Evolutionary conservation across 768 basidiomycete genomes (phyloP).

Genomic region (Boletus tomentosulus): DNA sequence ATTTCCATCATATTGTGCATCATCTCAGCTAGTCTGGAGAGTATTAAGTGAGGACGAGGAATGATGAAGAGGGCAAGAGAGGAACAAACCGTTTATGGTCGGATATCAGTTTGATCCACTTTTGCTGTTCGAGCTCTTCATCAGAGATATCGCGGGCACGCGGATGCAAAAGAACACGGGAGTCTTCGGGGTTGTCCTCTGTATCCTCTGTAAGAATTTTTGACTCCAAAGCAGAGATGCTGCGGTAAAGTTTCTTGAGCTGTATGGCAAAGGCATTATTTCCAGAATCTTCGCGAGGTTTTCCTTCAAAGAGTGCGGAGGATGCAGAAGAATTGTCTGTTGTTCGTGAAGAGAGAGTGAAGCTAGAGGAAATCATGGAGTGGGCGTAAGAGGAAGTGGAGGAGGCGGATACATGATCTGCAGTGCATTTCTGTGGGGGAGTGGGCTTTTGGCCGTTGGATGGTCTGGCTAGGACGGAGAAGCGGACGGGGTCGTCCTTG

Average conservation of each 20-base stretch:
- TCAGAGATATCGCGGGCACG: slow-evolving; percentile 33
- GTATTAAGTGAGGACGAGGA: not conserved
- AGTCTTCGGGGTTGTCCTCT: slow-evolving; percentile 46
- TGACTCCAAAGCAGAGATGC: slow-evolving; percentile 74
- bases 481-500: slow-evolving; percentile 87
- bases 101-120: slow-evolving; percentile 64
- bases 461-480: slow-evolving; percentile 61
- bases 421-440: slow-evolving; percentile 58
- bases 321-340: slow-evolving; percentile 74
- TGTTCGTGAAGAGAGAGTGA: slow-evolving; percentile 69
- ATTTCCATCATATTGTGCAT: slow-evolving; percentile 87
- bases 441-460: slow-evolving; percentile 36
- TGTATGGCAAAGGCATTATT: slow-evolving; percentile 69
- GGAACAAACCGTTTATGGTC: slow-evolving; percentile 82
- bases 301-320: slow-evolving; percentile 63
- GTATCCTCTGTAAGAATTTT: slow-evolving; percentile 63
- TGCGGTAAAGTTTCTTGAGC: slow-evolving; percentile 80
- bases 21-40: slow-evolving; percentile 77
- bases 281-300: slow-evolving; percentile 47
- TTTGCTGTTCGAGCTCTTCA: slow-evolving; percentile 68
- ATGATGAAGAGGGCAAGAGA: not conserved
- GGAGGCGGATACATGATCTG: slow-evolving; percentile 69
- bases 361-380: slow-evolving; percentile 62
- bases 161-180: slow-evolving; percentile 33
- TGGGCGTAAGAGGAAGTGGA: slow-evolving; percentile 73